Evolutionary conservation across 208 protist species (phyloP), one percentile per base, ranked within the genome.

Genomic region (Acanthamoeba castellanii): DNA sequence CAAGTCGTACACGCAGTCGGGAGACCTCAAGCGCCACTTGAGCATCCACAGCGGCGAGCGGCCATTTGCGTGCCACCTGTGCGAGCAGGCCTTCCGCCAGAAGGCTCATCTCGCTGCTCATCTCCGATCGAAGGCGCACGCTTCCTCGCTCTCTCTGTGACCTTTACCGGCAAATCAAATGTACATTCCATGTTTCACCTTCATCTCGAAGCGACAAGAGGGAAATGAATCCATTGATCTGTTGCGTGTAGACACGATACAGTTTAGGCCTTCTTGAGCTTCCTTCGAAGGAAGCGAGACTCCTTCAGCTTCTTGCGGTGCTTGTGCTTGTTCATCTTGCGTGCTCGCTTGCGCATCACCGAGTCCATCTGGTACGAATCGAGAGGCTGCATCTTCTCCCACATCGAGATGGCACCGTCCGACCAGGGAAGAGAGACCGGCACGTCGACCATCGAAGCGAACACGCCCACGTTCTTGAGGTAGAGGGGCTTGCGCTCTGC

Each of bases 251-350:
- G 37, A 42, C 2, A 42, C 37, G 37, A 42, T 42, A 42, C 37
- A 42, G 37, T 42, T 42, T 78, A 34, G 20, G n/a, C 70, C 37
- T 78, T 20, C 70, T 78, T 34, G 70, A 78, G 70, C 30, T 78
- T 78, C 70, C 70, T 78, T 78, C 70, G 70, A 6, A 78, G 70
- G 70, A 78, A 78, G 70, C 70, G 70, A 16, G n/a, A 25, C 20
- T 78, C 70, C 70, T 78, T 78, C 22, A 78, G 70, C 70, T 78
- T 78, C 70, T 78, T 78, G 70, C 70, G 70, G 70, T 78, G 70
- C 70, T 78, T 78, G 70, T 78, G 70, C 70, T 78, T 78, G n/a
- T 78, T 78, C 70, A 78, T 78, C 70, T 78, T 78, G 22, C 70
- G 70, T n/a, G 70, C 70, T 78, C 70, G 70, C 70, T 78, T 78